Conservation (phyloP, 352 stramenopile genomes). For the Globisporangium spiculum region DNA sequence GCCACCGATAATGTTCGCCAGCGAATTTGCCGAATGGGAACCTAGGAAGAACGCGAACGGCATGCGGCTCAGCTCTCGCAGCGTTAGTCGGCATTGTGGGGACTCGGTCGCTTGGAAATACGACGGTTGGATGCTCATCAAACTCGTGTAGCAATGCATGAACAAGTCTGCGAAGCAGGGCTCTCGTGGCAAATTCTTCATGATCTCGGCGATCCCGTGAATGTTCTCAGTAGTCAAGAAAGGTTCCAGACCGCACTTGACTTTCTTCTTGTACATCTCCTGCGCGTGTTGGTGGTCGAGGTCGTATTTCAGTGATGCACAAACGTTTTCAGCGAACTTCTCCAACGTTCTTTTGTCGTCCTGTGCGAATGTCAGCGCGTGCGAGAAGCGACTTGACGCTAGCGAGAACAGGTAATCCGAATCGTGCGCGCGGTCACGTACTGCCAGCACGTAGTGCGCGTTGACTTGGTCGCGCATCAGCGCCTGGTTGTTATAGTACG, state of each 20-base stretch:
- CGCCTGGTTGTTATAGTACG: conserved; percentile 66
- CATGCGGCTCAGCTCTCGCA: conserved; percentile 52
- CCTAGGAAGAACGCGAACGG: conserved; percentile 76
- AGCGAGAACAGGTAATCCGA: conserved; percentile 80
- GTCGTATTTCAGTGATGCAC: conserved; percentile 77
- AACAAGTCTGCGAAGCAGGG: conserved; percentile 80
- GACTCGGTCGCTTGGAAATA: conserved; percentile 68
- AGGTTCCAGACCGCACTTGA: conserved; percentile 52
- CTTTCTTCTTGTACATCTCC: conserved; percentile 81
- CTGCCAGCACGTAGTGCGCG: conserved; percentile 69
- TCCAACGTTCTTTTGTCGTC: conserved; percentile 66
- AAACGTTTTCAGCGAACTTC: conserved; percentile 79
- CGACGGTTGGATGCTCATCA: conserved; percentile 43
- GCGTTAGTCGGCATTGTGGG: conserved; percentile 34
- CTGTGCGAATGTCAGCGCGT: conserved; percentile 52
- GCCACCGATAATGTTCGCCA: conserved; percentile 45
- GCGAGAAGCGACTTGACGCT: conserved; percentile 62
- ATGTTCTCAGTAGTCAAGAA: conserved; percentile 62
- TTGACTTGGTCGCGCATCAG: conserved; percentile 73
- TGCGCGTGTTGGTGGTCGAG: conserved; percentile 64
- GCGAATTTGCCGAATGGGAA: conserved; percentile 44
- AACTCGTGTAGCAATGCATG: conserved; percentile 53
- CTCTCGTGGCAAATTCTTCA: conserved; percentile 75
- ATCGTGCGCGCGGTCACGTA: conserved; percentile 50
- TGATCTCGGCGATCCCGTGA: conserved; percentile 75